A percentile compares a stretch with the other conserved stretches of the same genome.
These are phyloP conservation scores for Arabidopsis hybrid DNA, from an alignment of 441 rosid genomes.

Conservation along the genomic window DNA sequence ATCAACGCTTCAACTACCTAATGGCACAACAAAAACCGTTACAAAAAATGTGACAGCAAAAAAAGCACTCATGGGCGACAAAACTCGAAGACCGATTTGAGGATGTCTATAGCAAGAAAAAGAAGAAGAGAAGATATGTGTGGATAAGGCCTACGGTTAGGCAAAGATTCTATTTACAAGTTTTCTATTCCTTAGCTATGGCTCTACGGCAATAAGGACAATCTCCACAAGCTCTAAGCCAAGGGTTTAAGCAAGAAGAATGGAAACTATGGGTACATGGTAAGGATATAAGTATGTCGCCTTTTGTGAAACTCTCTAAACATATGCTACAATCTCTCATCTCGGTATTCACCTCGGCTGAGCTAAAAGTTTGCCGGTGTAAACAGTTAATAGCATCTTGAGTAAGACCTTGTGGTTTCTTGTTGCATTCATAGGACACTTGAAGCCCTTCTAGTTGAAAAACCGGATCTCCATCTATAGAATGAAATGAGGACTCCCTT, in stretches of 20 bases:
- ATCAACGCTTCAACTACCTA: conserved; percentile 10
- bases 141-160: conserved; percentile 8
- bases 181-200: conserved; percentile 42
- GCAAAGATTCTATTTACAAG: conserved; percentile 24
- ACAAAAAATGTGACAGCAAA: conserved; percentile 19
- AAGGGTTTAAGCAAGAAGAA: conserved; percentile 77
- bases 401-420: conserved; percentile 84
- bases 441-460: conserved; percentile 50
- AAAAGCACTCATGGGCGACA: conserved; percentile 21
- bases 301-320: conserved; percentile 73
- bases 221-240: conserved; percentile 88
- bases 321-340: conserved; percentile 79
- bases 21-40: conserved; percentile 28
- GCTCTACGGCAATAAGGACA: conserved; percentile 90
- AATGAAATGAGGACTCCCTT: conserved; percentile 44
- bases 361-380: conserved; percentile 54
- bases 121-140: conserved; percentile 4
- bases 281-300: conserved; percentile 61
- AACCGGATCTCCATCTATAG: conserved; percentile 24
- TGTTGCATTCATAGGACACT: conserved; percentile 37
- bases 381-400: conserved; percentile 59
- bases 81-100: conserved; percentile 25
- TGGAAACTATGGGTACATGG: conserved; percentile 83
- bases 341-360: conserved; percentile 39
- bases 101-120: conserved; percentile 5